Conservation (phyloP, 164 flowering plant genomes). For the Aristolochia californica region DNA sequence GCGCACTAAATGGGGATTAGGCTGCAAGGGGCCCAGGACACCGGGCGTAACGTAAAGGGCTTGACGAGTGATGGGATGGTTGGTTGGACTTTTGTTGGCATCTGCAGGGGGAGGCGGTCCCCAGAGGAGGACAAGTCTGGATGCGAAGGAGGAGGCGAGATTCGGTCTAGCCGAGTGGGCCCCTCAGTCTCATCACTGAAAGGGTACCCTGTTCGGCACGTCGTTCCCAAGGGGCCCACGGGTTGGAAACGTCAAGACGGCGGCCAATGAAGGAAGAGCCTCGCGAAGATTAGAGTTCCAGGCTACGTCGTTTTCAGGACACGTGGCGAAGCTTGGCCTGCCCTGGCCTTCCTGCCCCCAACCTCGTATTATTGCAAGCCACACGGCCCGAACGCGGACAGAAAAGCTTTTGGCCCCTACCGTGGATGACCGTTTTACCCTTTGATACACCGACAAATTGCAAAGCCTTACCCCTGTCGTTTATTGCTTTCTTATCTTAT, state of each 20-base stretch:
- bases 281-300: neutral
- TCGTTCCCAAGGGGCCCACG: neutral
- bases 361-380: constrained; percentile 1
- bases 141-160: neutral
- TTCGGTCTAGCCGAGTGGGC: neutral
- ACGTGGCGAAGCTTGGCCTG: neutral
- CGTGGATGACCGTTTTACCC: no score
- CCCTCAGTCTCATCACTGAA: neutral
- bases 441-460: no score
- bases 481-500: no score
- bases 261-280: constrained; percentile 1
- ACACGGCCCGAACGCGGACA: neutral
- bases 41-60: neutral
- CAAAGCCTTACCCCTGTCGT: no score
- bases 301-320: neutral
- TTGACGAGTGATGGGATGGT: neutral
- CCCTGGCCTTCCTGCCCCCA: neutral
- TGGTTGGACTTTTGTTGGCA: constrained; percentile 3
- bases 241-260: neutral
- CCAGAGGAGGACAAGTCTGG: neutral
- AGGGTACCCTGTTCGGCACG: neutral
- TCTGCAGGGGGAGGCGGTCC: neutral
- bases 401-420: neutral
- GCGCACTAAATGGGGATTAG: constrained; percentile 1
- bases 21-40: neutral